Percentiles rank a stretch among this genome's conserved stretches.
Conservation (phyloP, 192 early-diverging fungal genomes). For the Rhizophagus clarus region DNA sequence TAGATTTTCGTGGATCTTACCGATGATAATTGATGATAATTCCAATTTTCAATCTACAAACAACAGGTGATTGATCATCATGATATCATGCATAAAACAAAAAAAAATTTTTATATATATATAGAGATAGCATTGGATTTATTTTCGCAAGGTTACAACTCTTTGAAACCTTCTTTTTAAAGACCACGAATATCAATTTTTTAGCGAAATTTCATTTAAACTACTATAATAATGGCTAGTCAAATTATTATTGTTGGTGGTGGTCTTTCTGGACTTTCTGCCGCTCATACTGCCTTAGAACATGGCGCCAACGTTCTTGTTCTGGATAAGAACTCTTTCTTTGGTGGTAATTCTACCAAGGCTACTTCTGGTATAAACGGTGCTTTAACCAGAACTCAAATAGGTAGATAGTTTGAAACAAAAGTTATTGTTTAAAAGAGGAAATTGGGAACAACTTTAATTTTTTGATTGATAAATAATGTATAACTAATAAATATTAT, state of each 20-base stretch:
- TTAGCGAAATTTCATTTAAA: not conserved
- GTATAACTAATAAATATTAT: not conserved
- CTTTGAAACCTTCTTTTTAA: not conserved
- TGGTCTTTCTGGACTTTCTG: conserved; percentile 86
- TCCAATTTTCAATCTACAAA: not conserved
- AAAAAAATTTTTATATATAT: not conserved
- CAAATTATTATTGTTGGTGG: conserved; percentile 63
- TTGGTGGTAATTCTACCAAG: conserved; percentile 97
- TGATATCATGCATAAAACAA: not conserved
- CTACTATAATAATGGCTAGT: not conserved
- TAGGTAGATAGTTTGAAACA: conserved; percentile 36
- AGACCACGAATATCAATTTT: too few relatives aligned
- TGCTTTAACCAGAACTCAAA: conserved; percentile 85
- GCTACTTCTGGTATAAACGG: conserved; percentile 98
- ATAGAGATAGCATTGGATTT: not conserved
- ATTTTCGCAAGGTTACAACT: not conserved
- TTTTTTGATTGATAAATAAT: too few relatives aligned
- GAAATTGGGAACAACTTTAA: not conserved
- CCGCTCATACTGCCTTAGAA: conserved; percentile 85
- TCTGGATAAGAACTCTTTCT: conserved; percentile 86
- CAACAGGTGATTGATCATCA: not conserved
- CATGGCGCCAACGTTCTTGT: conserved; percentile 75
- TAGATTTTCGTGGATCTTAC: not conserved
- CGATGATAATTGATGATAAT: not conserved
- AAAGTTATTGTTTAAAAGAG: not conserved